Conservation (phyloP, 2,329 filamentous ascomycete genomes). For the Mycocentrospora acerina region DNA sequence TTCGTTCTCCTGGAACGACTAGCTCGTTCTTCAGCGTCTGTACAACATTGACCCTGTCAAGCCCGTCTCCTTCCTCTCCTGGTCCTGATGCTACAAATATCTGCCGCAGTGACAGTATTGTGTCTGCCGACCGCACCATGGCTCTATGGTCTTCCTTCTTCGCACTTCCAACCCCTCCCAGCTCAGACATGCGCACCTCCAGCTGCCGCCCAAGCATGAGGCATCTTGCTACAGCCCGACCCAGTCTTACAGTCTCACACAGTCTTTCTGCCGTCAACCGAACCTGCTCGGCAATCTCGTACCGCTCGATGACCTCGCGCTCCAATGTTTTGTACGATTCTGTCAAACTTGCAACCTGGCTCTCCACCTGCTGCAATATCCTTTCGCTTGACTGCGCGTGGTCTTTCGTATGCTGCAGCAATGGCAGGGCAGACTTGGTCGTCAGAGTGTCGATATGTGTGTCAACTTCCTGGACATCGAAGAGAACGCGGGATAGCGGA, state of each 20-base stretch:
- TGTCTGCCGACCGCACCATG: constrained; percentile 79
- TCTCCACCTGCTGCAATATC: constrained; percentile 75
- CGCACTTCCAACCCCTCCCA: constrained; percentile 51
- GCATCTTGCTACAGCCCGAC: constrained; percentile 73
- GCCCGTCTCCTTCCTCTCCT: constrained; percentile 73
- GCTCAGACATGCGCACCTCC: constrained; percentile 79
- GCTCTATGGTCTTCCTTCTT: constrained; percentile 73
- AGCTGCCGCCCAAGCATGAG: constrained; percentile 82
- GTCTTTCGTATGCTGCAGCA: constrained; percentile 74
- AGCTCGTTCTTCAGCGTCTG: constrained; percentile 69
- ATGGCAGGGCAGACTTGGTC: constrained; percentile 75
- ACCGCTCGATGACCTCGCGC: constrained; percentile 81
- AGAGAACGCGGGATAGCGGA: constrained; percentile 87
- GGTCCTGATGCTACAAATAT: constrained; percentile 66
- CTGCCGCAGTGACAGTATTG: constrained; percentile 73
- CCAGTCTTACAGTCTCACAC: constrained; percentile 76
- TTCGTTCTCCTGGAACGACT: constrained; percentile 70
- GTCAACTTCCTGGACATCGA: constrained; percentile 96
- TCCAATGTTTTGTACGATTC: constrained; percentile 84
- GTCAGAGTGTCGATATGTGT: constrained; percentile 91
- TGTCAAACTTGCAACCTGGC: constrained; percentile 76
- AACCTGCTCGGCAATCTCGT: constrained; percentile 83
- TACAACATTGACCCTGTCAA: constrained; percentile 74
- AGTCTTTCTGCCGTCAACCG: constrained; percentile 74
- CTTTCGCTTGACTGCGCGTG: constrained; percentile 71